A percentile compares a stretch with the other conserved stretches of the same genome.
These are phyloP conservation scores for Coemansia sp. DNA, from an alignment of 192 early-diverging fungal genomes.

Conservation along the genomic window DNA sequence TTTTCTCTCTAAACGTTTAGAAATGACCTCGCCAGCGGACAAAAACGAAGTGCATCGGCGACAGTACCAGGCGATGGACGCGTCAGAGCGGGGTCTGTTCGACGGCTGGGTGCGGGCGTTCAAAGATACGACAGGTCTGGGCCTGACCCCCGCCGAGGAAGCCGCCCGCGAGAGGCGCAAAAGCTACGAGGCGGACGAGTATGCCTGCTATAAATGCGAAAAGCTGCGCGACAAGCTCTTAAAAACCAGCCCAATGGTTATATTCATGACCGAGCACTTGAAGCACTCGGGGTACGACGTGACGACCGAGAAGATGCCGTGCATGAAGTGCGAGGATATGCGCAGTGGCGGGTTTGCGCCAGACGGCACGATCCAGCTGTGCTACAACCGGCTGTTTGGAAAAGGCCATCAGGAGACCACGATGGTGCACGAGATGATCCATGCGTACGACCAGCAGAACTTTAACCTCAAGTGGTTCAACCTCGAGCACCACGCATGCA, in stretches of 20 bases:
- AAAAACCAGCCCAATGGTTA: conserved; percentile 70
- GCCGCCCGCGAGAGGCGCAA: conserved; percentile 41
- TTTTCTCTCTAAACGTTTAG: background rate
- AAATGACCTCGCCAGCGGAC: conserved; percentile 14
- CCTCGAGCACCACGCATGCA: conserved; percentile 76
- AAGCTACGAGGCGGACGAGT: conserved; percentile 53
- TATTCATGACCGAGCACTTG: conserved; percentile 83
- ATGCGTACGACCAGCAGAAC: conserved; percentile 75
- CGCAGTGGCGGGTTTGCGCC: conserved; percentile 87
- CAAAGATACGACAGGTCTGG: conserved; percentile 60
- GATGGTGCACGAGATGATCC: conserved; percentile 91
- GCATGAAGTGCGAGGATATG: conserved; percentile 77
- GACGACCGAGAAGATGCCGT: conserved; percentile 65
- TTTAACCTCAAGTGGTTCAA: conserved; percentile 75
- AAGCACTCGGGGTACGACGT: conserved; percentile 62
- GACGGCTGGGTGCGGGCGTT: conserved; percentile 62
- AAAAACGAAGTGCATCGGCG: conserved; percentile 16
- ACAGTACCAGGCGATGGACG: conserved; percentile 39
- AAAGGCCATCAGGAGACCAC: conserved; percentile 89
- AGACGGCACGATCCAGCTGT: conserved; percentile 74
- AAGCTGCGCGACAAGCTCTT: conserved; percentile 74
- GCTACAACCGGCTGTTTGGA: conserved; percentile 76
- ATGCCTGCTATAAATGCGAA: conserved; percentile 68
- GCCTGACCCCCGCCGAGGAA: conserved; percentile 55
- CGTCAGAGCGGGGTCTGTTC: conserved; percentile 60